Evolutionary conservation across 345 rosid genomes (phyloP).

Genomic region (Abelmoschus esculentus): DNA sequence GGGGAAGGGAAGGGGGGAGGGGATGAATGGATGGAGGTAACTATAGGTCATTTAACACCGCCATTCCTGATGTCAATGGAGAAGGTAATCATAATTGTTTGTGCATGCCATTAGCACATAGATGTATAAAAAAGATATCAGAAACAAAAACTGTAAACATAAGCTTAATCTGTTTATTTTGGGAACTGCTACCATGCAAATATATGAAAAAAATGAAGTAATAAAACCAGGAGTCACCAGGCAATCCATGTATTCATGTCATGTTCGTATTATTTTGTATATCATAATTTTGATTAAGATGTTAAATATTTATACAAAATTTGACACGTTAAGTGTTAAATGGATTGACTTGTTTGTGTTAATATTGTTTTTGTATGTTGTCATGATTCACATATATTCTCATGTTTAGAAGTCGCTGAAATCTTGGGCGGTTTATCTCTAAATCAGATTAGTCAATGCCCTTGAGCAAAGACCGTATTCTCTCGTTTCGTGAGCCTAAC

Average conservation of each 20-base stretch:
- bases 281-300: not conserved
- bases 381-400: not conserved
- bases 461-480: too few relatives aligned
- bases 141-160: not conserved
- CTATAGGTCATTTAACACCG: not conserved
- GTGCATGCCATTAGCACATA: not conserved
- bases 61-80: not conserved
- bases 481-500: too few relatives aligned
- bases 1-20: not conserved
- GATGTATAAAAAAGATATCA: not conserved
- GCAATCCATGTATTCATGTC: not conserved
- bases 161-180: not conserved
- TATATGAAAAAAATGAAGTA: not conserved
- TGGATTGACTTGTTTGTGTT: not conserved
- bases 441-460: too few relatives aligned
- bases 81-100: not conserved
- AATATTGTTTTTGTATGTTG: not conserved
- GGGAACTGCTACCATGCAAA: not conserved
- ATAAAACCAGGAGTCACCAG: not conserved
- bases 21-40: not conserved
- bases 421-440: too few relatives aligned
- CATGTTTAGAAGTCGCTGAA: not conserved
- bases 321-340: not conserved
- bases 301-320: not conserved
- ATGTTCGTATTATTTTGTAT: not conserved